A percentile compares a stretch with the other conserved stretches of the same genome.
Evolutionary conservation across 192 early-diverging fungal genomes (phyloP).

Genomic region (Coemansia sp.): DNA sequence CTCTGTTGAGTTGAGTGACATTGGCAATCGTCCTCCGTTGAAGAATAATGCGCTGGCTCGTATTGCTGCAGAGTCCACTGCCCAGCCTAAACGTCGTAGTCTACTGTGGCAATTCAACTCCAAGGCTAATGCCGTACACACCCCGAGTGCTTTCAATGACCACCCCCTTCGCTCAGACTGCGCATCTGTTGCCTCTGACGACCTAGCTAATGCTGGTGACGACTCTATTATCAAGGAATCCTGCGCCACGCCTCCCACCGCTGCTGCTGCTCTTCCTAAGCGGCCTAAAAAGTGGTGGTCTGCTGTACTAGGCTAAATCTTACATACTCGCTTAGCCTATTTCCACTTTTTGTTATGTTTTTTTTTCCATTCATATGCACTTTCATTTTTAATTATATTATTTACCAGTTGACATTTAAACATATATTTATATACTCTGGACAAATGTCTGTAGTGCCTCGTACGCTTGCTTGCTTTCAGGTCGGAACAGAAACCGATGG

Average conservation of each 20-base stretch:
- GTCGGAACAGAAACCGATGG: conserved; percentile 26
- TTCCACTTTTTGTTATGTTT: background rate
- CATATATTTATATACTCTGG: background rate
- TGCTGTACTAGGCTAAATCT: conserved; percentile 30
- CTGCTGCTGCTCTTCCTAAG: background rate
- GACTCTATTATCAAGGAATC: background rate
- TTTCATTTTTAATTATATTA: background rate
- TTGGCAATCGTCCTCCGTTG: background rate
- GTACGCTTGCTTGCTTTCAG: conserved; percentile 26
- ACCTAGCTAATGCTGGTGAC: background rate
- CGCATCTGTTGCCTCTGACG: conserved; percentile 13
- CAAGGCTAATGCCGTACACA: background rate
- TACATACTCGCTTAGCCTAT: background rate
- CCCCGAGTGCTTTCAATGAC: background rate
- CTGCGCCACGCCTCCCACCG: background rate
- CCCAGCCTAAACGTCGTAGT: conserved; percentile 39
- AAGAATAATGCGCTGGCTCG: conserved; percentile 22
- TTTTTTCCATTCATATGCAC: background rate
- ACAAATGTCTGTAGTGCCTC: conserved; percentile 20
- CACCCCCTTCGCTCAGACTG: conserved; percentile 4
- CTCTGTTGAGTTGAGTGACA: background rate
- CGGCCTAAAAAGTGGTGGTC: conserved; percentile 50
- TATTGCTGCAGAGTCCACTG: conserved; percentile 3
- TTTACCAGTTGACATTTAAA: background rate
- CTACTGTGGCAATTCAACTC: conserved; percentile 43